Conservation (phyloP, 345 rosid species). For the Odontarrhena argentea region DNA sequence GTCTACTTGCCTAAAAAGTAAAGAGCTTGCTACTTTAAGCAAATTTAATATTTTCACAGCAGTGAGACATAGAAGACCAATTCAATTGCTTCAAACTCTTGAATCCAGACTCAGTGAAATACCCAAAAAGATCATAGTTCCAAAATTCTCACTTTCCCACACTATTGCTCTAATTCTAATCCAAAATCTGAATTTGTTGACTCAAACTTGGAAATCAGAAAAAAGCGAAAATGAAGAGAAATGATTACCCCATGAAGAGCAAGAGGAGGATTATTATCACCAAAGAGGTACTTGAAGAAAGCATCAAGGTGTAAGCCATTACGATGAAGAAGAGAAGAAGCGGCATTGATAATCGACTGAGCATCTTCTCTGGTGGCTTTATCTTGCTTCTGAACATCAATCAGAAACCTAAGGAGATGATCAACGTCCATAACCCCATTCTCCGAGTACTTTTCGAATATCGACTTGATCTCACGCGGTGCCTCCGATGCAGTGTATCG, state of each 20-base stretch:
- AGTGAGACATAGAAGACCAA: not conserved
- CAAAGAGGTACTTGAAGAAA: slow-evolving; percentile 65
- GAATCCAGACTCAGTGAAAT: slow-evolving; percentile 1
- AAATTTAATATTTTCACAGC: slow-evolving; percentile 7
- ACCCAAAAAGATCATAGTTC: not conserved
- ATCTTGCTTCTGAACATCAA: slow-evolving; percentile 58
- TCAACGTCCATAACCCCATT: slow-evolving; percentile 55
- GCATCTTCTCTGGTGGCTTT: slow-evolving; percentile 58
- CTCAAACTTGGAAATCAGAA: not conserved
- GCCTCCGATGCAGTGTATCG: slow-evolving; percentile 57
- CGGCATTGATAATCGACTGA: slow-evolving; percentile 45
- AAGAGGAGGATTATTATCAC: slow-evolving; percentile 60
- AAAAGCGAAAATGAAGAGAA: not conserved
- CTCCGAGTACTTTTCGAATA: slow-evolving; percentile 57
- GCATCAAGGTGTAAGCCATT: slow-evolving; percentile 58
- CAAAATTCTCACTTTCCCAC: not conserved
- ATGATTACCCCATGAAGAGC: slow-evolving; percentile 45
- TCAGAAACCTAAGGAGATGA: slow-evolving; percentile 56
- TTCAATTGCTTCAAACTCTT: not conserved
- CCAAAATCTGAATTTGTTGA: slow-evolving; percentile 15
- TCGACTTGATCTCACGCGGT: slow-evolving; percentile 53
- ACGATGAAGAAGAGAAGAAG: slow-evolving; percentile 49
- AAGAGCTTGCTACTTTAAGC: not conserved
- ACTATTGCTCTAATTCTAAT: not conserved
- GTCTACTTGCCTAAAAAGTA: not conserved